Conservation (phyloP, 176 grass and related monocot genomes). For the Otatea glauca region DNA sequence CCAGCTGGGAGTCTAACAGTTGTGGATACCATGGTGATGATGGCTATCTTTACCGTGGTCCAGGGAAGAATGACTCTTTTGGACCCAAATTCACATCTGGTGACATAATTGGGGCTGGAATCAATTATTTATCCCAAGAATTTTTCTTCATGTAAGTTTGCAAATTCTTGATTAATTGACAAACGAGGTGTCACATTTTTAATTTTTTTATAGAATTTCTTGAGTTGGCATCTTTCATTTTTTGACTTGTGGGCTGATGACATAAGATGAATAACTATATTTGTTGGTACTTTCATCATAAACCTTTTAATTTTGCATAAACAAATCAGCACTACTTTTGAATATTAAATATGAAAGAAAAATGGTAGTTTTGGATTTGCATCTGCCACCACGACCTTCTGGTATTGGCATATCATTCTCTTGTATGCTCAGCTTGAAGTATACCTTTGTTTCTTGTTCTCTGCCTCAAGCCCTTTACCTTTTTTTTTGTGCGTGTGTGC, state of each 20-base stretch:
- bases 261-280: background rate
- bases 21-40: constrained; percentile 95
- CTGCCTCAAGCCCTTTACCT: background rate
- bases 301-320: background rate
- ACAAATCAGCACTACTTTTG: background rate
- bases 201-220: background rate
- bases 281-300: background rate
- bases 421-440: constrained; percentile 25
- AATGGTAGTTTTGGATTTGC: constrained; percentile 31
- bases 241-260: constrained; percentile 14
- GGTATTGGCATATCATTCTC: constrained; percentile 3
- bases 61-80: constrained; percentile 68
- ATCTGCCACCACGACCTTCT: background rate
- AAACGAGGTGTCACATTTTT: background rate
- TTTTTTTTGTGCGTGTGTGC: background rate
- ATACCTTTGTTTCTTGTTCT: constrained; percentile 16
- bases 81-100: constrained; percentile 91
- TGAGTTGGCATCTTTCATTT: background rate
- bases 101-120: constrained; percentile 83
- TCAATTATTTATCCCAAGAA: constrained; percentile 84
- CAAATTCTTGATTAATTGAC: background rate
- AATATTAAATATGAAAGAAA: constrained; percentile 31
- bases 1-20: constrained; percentile 89
- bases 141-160: constrained; percentile 97
- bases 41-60: constrained; percentile 72